phyloP scores from a whole-genome alignment of 495 filamentous ascomycete species.

The Penicillium lagena region DNA sequence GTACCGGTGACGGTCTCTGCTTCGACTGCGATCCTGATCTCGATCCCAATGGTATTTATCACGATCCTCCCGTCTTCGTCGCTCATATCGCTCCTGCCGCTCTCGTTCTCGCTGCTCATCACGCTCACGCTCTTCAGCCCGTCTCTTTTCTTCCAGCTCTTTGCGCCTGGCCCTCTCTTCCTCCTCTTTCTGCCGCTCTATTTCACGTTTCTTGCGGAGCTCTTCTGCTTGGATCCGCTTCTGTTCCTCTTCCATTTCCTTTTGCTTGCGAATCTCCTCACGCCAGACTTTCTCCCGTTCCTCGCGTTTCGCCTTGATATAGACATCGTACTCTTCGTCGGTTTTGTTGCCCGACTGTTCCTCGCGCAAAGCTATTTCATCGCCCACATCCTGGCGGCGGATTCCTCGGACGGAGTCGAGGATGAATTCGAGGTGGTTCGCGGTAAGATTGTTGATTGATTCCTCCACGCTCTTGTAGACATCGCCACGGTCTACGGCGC shows the following conservation, averaged over 20 bases:
- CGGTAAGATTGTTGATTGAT: conserved; percentile 61
- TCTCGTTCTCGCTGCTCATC: conserved; percentile 49
- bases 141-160: conserved; percentile 47
- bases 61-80: conserved; percentile 40
- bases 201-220: conserved; percentile 57
- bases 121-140: conserved; percentile 49
- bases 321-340: conserved; percentile 72
- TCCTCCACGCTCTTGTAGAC: conserved; percentile 70
- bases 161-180: conserved; percentile 46
- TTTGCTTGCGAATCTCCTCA: conserved; percentile 56
- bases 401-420: conserved; percentile 63
- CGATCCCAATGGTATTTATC: conserved; percentile 25
- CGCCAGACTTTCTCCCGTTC: conserved; percentile 59
- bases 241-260: conserved; percentile 61
- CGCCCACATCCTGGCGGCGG: conserved; percentile 66
- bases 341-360: conserved; percentile 65
- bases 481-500: conserved; percentile 73
- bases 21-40: conserved; percentile 33
- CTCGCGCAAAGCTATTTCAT: conserved; percentile 64
- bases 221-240: conserved; percentile 57
- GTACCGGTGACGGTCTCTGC: conserved; percentile 28
- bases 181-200: conserved; percentile 53
- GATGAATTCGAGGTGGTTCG: conserved; percentile 55
- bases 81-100: conserved; percentile 46
- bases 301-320: conserved; percentile 59